Conservation (phyloP, 495 filamentous ascomycete genomes). For the Cairneyella variabilis region DNA sequence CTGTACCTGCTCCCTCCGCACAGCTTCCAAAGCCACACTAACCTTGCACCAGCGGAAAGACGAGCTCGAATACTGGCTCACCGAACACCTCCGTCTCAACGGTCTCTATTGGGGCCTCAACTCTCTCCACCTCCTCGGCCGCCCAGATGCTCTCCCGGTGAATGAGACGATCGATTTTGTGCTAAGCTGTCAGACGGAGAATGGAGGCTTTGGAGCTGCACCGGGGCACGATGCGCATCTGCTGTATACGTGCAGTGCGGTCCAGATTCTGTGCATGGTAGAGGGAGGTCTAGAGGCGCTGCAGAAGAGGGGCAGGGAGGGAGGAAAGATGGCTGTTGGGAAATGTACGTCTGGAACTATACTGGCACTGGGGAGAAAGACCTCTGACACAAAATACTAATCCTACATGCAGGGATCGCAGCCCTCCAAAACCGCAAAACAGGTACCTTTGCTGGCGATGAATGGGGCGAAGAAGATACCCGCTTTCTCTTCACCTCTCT, state of each 20-base stretch:
- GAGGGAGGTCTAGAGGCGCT: constrained; percentile 77
- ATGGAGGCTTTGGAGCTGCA: constrained; percentile 87
- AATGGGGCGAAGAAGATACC: constrained; percentile 95
- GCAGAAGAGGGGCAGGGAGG: constrained; percentile 67
- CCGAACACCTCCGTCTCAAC: constrained; percentile 90
- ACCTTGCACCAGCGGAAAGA: constrained; percentile 61
- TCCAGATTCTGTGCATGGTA: constrained; percentile 82
- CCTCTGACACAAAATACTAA: too few relatives aligned
- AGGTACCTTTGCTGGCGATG: constrained; percentile 86
- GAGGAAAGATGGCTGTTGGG: constrained; percentile 58
- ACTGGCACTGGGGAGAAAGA: too few relatives aligned
- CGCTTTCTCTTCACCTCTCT: constrained; percentile 88
- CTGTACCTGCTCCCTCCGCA: constrained; percentile 45
- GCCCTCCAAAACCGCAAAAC: constrained; percentile 72
- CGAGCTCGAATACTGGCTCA: constrained; percentile 95
- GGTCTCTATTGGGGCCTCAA: constrained; percentile 96
- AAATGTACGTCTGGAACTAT: constrained; percentile 41
- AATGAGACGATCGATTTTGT: constrained; percentile 85
- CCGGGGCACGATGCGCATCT: constrained; percentile 95
- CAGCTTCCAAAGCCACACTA: constrained; percentile 4
- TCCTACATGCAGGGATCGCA: constrained; percentile 77
- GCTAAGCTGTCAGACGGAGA: constrained; percentile 81
- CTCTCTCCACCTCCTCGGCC: constrained; percentile 78
- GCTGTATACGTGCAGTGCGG: constrained; percentile 87
- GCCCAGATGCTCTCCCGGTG: constrained; percentile 75